phyloP scores from a whole-genome alignment of 306 rosid species.

The Cucumis sativus region DNA sequence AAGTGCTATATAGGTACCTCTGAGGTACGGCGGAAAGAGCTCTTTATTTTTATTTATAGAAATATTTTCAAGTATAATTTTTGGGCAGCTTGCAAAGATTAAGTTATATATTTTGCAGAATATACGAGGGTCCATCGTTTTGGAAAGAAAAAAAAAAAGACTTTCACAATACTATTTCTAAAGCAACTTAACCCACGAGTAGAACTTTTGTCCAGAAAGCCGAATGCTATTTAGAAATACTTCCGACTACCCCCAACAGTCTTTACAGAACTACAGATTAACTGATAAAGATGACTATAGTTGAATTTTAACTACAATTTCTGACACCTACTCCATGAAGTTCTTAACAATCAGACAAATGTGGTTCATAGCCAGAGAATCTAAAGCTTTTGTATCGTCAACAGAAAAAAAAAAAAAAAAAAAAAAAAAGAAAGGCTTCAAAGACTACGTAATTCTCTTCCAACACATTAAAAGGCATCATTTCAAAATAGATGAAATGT shows the following conservation, averaged over 20 bases:
- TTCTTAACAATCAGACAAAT: neutral
- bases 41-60: neutral
- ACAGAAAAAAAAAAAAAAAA: neutral
- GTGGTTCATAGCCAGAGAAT: slow-evolving; percentile 1
- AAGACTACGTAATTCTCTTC: neutral
- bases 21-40: neutral
- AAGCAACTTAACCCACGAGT: neutral
- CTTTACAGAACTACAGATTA: neutral
- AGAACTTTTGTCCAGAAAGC: neutral
- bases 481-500: neutral
- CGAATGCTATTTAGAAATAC: neutral
- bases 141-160: neutral
- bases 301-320: neutral
- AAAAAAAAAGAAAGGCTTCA: neutral
- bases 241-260: neutral
- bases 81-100: neutral
- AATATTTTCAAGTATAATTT: neutral
- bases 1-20: neutral
- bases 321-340: neutral
- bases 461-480: neutral
- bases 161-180: neutral
- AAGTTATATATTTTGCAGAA: neutral
- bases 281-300: neutral
- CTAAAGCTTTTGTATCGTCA: neutral
- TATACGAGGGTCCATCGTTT: neutral